phyloP scores from a whole-genome alignment of 352 stramenopile genomes.

The Phytophthora cajani region DNA sequence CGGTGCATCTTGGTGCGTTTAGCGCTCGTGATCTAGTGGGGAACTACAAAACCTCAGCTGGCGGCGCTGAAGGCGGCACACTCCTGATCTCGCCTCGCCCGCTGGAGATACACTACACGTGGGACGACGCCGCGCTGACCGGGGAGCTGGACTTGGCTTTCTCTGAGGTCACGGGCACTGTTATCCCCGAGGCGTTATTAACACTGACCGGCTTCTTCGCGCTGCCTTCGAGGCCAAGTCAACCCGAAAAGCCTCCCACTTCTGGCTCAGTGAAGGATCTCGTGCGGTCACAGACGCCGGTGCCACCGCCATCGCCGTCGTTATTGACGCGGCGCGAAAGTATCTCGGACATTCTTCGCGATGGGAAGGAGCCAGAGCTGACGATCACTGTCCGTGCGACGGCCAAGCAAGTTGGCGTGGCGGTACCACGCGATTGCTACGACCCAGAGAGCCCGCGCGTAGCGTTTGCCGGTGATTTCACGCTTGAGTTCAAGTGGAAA shows the following conservation, averaged over 20 bases:
- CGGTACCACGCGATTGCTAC: conserved; percentile 62
- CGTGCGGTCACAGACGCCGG: conserved; percentile 2
- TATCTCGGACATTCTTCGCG: conserved; percentile 59
- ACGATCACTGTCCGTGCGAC: conserved; percentile 52
- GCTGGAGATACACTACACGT: conserved; percentile 62
- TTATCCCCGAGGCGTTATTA: conserved; percentile 59
- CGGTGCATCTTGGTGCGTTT: conserved; percentile 50
- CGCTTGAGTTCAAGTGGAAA: conserved; percentile 60
- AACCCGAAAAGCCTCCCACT: background rate
- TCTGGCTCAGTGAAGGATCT: conserved; percentile 9
- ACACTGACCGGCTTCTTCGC: conserved; percentile 62
- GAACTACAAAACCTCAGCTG: conserved; percentile 24
- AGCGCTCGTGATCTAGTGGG: conserved; percentile 45
- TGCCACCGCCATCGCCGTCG: conserved; percentile 22
- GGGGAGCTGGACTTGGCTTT: conserved; percentile 62
- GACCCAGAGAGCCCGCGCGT: conserved; percentile 51
- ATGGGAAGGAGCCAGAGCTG: conserved; percentile 50
- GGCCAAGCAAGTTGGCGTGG: conserved; percentile 59
- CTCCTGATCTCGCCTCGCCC: conserved; percentile 54
- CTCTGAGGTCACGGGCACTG: conserved; percentile 56
- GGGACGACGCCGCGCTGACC: conserved; percentile 50
- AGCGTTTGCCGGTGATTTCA: conserved; percentile 63
- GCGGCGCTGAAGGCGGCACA: conserved; percentile 17
- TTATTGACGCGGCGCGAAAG: conserved; percentile 48
- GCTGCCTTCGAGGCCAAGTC: conserved; percentile 37